phyloP scores from a whole-genome alignment of 176 grass and related monocot genomes.

The Triticum monococcum region DNA sequence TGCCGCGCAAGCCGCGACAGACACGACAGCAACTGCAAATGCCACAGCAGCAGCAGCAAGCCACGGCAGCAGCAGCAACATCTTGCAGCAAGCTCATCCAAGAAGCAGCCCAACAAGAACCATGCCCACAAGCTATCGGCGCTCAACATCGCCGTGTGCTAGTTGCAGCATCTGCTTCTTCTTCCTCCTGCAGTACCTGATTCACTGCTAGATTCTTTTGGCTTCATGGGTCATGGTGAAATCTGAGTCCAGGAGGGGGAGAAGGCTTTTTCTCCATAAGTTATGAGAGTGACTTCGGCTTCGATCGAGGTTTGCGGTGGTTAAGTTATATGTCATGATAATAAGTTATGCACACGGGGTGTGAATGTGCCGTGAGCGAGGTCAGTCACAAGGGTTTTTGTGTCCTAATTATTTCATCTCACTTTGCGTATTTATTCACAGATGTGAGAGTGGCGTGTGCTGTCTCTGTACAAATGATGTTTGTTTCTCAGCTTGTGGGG shows the following conservation, averaged over 20 bases:
- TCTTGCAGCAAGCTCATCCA: neutral
- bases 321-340: conserved; percentile 45
- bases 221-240: neutral
- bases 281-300: conserved; percentile 41
- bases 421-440: conserved; percentile 28
- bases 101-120: conserved; percentile 49
- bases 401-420: conserved; percentile 27
- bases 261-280: neutral
- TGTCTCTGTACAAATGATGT: conserved; percentile 11
- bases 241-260: neutral
- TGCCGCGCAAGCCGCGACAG: conserved; percentile 52
- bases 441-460: conserved; percentile 23
- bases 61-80: conserved; percentile 12
- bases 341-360: conserved; percentile 5
- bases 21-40: conserved; percentile 48
- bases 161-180: conserved; percentile 15
- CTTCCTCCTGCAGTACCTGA: neutral
- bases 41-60: conserved; percentile 25
- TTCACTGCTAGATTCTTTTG: neutral
- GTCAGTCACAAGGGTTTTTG: conserved; percentile 17
- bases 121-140: conserved; percentile 47
- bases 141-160: conserved; percentile 78
- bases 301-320: conserved; percentile 5
- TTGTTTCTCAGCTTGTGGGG: conserved; percentile 29
- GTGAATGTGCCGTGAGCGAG: conserved; percentile 15